A percentile compares a stretch with the other conserved stretches of the same genome.
phyloP scores from a whole-genome alignment of 179 eudicot genomes.

The Actinidia chinensis region DNA sequence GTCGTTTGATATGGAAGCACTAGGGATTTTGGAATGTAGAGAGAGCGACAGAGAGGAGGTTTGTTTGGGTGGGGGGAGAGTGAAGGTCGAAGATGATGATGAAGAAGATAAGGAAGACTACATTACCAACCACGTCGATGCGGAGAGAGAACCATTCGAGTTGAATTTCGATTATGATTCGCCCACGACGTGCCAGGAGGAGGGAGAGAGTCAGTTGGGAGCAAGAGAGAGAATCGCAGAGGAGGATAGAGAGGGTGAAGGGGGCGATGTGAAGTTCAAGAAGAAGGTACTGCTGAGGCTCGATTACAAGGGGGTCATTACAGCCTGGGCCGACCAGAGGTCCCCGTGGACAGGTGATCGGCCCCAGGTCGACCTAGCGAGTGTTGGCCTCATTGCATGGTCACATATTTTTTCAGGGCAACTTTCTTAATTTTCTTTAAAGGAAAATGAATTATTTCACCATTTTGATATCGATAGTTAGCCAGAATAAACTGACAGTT shows the following conservation, averaged over 20 bases:
- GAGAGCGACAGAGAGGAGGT: slow-evolving; percentile 14
- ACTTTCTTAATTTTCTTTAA: neutral
- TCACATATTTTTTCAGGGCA: neutral
- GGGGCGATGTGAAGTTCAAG: slow-evolving; percentile 20
- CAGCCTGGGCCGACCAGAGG: slow-evolving; percentile 45
- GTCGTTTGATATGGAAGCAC: slow-evolving; percentile 53
- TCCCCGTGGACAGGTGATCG: slow-evolving; percentile 60
- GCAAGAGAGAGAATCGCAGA: neutral
- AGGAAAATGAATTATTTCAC: too few relatives aligned
- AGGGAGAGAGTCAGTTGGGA: slow-evolving; percentile 19
- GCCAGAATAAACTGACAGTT: too few relatives aligned
- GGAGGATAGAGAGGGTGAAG: slow-evolving; percentile 3
- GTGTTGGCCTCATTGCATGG: slow-evolving; percentile 55
- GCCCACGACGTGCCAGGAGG: slow-evolving; percentile 21
- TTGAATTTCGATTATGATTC: slow-evolving; percentile 38
- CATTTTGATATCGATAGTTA: too few relatives aligned
- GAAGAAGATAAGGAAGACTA: neutral
- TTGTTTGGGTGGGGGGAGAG: slow-evolving; percentile 22
- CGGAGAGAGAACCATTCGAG: slow-evolving; percentile 31
- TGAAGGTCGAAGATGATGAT: slow-evolving; percentile 48
- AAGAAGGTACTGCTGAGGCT: slow-evolving; percentile 40
- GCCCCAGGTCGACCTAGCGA: slow-evolving; percentile 48
- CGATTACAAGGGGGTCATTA: slow-evolving; percentile 48
- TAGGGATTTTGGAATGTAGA: slow-evolving; percentile 49
- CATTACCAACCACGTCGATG: slow-evolving; percentile 6